Conservation (phyloP, 371 early-diverging fungal genomes). For the Mucor mucedo region DNA sequence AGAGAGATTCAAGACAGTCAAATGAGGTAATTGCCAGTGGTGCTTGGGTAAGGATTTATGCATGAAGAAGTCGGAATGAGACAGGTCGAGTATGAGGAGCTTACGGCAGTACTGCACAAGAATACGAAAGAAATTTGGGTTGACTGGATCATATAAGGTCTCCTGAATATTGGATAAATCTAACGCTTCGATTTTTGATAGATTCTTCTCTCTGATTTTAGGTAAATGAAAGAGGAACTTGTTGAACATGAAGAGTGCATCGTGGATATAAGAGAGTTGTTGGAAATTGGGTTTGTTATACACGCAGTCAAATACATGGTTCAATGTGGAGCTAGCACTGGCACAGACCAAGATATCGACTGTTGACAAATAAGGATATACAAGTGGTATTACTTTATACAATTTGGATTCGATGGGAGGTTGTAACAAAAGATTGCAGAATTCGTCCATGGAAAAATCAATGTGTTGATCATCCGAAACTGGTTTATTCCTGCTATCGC, state of each 20-base stretch:
- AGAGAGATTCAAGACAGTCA: conserved; percentile 35
- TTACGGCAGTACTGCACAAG: conserved; percentile 23
- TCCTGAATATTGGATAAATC: conserved; percentile 36
- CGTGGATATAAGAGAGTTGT: conserved; percentile 19
- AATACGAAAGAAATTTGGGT: conserved; percentile 31
- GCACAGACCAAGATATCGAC: conserved; percentile 2
- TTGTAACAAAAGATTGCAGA: neutral
- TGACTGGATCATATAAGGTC: conserved; percentile 35
- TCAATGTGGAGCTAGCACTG: neutral
- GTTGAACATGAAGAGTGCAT: conserved; percentile 32
- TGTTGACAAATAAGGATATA: conserved; percentile 5
- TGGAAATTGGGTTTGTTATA: conserved; percentile 18
- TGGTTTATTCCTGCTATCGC: neutral
- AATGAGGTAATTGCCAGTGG: conserved; percentile 17
- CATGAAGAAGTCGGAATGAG: conserved; percentile 24
- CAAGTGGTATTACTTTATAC: neutral
- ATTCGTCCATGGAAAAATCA: no score
- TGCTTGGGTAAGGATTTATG: conserved; percentile 13
- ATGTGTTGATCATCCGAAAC: no score
- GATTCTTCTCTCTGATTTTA: conserved; percentile 2
- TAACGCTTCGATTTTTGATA: conserved; percentile 17
- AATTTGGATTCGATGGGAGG: neutral
- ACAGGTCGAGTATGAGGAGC: conserved; percentile 25
- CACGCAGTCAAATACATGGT: neutral
- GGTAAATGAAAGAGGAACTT: conserved; percentile 32